Conservation (phyloP, 2,329 filamentous ascomycete genomes). For the Claviceps quebecensis region DNA sequence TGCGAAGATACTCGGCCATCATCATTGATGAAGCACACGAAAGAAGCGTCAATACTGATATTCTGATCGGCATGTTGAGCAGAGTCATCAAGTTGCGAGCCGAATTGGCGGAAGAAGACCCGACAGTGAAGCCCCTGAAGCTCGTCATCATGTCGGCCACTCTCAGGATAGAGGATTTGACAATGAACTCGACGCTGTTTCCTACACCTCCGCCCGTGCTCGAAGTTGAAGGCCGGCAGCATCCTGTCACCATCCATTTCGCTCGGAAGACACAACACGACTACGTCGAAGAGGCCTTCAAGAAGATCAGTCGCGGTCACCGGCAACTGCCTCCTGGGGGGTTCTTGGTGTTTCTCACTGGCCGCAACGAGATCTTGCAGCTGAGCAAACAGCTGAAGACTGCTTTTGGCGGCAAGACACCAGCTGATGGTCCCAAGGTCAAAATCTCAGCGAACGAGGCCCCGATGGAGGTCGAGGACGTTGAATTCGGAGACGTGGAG, state of each 20-base stretch:
- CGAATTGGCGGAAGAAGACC: slow-evolving; percentile 58
- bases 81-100: slow-evolving; percentile 75
- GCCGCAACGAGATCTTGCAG: slow-evolving; percentile 77
- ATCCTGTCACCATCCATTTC: slow-evolving; percentile 82
- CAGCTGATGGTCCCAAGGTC: slow-evolving; percentile 49
- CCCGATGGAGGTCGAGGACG: slow-evolving; percentile 71
- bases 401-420: slow-evolving; percentile 44
- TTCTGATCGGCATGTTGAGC: slow-evolving; percentile 93
- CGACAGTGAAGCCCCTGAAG: slow-evolving; percentile 65
- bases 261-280: slow-evolving; percentile 68
- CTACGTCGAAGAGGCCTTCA: slow-evolving; percentile 81
- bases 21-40: slow-evolving; percentile 97
- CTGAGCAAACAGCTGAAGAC: slow-evolving; percentile 69
- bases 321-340: slow-evolving; percentile 79
- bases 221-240: slow-evolving; percentile 82
- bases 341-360: slow-evolving; percentile 88
- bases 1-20: slow-evolving; percentile 83
- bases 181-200: slow-evolving; percentile 71
- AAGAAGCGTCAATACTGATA: slow-evolving; percentile 92
- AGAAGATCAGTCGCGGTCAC: slow-evolving; percentile 77
- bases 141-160: slow-evolving; percentile 98
- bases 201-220: slow-evolving; percentile 65
- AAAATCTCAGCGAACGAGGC: slow-evolving; percentile 64
- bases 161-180: slow-evolving; percentile 78
- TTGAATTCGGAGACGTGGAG: slow-evolving; percentile 61